phyloP scores from a whole-genome alignment of 2,329 filamentous ascomycete genomes.

The Colletotrichum australisinense region DNA sequence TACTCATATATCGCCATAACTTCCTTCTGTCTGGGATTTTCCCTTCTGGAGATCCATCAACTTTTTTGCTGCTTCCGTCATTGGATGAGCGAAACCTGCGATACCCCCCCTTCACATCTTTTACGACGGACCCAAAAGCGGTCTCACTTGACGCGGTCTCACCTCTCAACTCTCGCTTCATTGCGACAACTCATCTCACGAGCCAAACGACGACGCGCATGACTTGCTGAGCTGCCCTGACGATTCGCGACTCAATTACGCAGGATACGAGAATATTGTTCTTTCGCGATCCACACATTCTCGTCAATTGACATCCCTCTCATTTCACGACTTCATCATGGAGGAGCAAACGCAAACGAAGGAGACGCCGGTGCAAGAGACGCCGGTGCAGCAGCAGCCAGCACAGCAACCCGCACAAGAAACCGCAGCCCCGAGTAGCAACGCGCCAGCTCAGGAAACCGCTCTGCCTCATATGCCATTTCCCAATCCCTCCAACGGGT shows the following conservation, averaged over 20 bases:
- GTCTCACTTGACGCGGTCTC: slow-evolving; percentile 19
- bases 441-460: background rate
- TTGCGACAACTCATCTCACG: slow-evolving; percentile 8
- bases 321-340: slow-evolving; percentile 10
- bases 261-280: background rate
- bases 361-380: slow-evolving; percentile 21
- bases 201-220: slow-evolving; percentile 6
- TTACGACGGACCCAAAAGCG: background rate
- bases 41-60: background rate
- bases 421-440: slow-evolving; percentile 4
- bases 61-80: background rate
- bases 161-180: slow-evolving; percentile 1
- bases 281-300: background rate
- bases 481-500: slow-evolving; percentile 17
- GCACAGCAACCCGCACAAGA: background rate
- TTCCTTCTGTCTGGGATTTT: background rate
- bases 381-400: background rate
- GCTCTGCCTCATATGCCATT: slow-evolving; percentile 26
- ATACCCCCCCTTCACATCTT: background rate
- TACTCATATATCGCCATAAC: slow-evolving; percentile 13
- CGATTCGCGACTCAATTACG: background rate
- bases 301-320: background rate
- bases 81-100: background rate
- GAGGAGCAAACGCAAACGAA: slow-evolving; percentile 28
- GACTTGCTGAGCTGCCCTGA: background rate